Conservation (phyloP, 225 moss, liverwort and hornwort species). For the Bryoerythrophyllum caledonicum region DNA sequence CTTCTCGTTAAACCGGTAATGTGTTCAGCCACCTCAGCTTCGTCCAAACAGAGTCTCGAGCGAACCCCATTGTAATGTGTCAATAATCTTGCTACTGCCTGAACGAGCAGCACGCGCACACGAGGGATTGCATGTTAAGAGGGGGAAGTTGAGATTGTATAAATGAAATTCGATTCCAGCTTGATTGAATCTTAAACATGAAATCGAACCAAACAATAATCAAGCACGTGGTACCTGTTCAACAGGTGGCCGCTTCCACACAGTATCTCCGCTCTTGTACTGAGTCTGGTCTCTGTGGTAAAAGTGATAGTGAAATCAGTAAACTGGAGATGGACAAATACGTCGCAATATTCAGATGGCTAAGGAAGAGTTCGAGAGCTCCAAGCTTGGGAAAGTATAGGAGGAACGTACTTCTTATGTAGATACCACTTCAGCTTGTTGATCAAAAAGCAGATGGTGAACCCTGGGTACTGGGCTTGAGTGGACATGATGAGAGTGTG, state of each 20-base stretch:
- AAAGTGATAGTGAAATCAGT: slow-evolving; percentile 16
- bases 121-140: slow-evolving; percentile 6
- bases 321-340: slow-evolving; percentile 1
- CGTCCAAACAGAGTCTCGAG: slow-evolving; percentile 81
- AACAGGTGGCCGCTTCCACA: slow-evolving; percentile 75
- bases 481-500: slow-evolving; percentile 48
- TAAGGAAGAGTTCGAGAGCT: slow-evolving; percentile 7
- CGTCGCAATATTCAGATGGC: not conserved
- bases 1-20: slow-evolving; percentile 75
- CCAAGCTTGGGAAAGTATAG: not conserved
- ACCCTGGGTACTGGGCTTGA: slow-evolving; percentile 68
- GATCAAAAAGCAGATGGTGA: slow-evolving; percentile 76
- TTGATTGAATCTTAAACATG: not conserved
- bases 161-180: not conserved
- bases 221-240: slow-evolving; percentile 59
- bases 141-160: not conserved
- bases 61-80: slow-evolving; percentile 72
- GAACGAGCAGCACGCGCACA: slow-evolving; percentile 23
- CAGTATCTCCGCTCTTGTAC: slow-evolving; percentile 51
- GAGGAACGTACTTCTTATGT: slow-evolving; percentile 53
- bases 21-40: slow-evolving; percentile 88
- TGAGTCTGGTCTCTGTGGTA: slow-evolving; percentile 71
- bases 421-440: slow-evolving; percentile 81
- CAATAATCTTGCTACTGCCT: slow-evolving; percentile 77
- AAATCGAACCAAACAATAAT: not conserved